Evolutionary conservation across 2,329 filamentous ascomycete species (phyloP), one percentile per base, ranked within the genome.

Genomic region (Aureobasidium leucospermi): DNA sequence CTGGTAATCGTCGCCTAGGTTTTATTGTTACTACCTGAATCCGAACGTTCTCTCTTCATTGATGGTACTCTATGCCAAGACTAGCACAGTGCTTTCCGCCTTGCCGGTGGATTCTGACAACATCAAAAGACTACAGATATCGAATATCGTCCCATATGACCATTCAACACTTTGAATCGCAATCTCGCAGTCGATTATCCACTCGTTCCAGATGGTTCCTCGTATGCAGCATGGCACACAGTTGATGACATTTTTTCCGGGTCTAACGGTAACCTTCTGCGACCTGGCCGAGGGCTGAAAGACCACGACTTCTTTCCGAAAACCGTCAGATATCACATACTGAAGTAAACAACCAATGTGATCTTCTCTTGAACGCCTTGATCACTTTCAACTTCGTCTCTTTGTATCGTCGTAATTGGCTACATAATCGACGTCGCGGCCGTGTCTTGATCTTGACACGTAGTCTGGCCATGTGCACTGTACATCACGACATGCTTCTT

Each of bases 41-140:
- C 46, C 53, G 53, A 58, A 58, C 55, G 43, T 34, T 34, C 43
- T 58, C 55, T 57, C 53, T 57, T 58, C 41, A 41, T 43, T 31
- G n/a, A 31, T 43, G 51, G 43, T 55, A 55, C 38, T 55, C 51
- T 55, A 55, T 55, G 55, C 55, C 55, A 58, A 58, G 55, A 23
- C 32, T 57, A 38, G 53, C 53, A 55, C 53, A 46, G 41, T 57
- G 41, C 41, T 23, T 36, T 57, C 53, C 53, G 53, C 53, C 53
- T 46, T 38, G n/a, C 53, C 53, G 53, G 42, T n/a, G 15, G 28
- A n/a, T 46, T 57, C 29, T 52, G 38, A 45, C 46, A 59, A 51
- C 39, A 59, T 43, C 57, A 53, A 59, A 43, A 51, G 53, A 31
- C 52, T 36, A 16, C 19, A 31, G 51, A n/a, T 34, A 6, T 13